These are phyloP conservation scores for Biancaea sappan DNA, from an alignment of 306 rosid species.

Conservation along the genomic window DNA sequence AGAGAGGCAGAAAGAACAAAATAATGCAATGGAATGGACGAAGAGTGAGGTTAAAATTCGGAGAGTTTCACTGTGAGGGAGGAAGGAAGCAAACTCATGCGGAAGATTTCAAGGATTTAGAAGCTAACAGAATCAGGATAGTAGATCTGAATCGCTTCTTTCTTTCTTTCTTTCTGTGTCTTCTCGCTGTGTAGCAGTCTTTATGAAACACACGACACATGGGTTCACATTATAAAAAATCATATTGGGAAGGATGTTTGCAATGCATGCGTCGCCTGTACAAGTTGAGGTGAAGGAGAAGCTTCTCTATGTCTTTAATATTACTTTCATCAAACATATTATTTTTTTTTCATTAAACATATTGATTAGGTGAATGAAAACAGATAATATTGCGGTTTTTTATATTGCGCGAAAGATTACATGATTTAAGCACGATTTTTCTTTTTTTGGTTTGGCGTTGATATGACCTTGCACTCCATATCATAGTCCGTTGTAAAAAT, in stretches of 20 bases:
- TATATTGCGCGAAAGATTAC: too few species aligned
- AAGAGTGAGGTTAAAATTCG: background rate
- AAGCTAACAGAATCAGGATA: background rate
- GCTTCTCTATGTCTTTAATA: slow-evolving; percentile 38
- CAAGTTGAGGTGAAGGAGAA: slow-evolving; percentile 40
- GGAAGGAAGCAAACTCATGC: background rate
- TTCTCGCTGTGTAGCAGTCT: slow-evolving; percentile 28
- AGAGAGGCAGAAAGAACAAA: background rate
- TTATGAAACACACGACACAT: slow-evolving; percentile 43
- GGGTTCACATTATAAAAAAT: background rate
- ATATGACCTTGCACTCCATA: too few species aligned
- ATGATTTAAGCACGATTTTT: too few species aligned
- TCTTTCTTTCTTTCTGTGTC: slow-evolving; percentile 1
- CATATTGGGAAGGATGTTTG: background rate
- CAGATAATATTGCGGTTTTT: too few species aligned
- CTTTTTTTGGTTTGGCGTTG: too few species aligned
- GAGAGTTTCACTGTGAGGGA: background rate
- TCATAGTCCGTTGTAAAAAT: too few species aligned
- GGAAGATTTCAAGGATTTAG: background rate
- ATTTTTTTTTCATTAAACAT: too few species aligned
- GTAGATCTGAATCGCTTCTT: slow-evolving; percentile 29
- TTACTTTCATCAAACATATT: background rate
- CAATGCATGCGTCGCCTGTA: slow-evolving; percentile 14
- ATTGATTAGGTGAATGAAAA: background rate
- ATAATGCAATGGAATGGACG: slow-evolving; percentile 13